Percentiles rank a stretch among this genome's conserved stretches.
Evolutionary conservation across 306 rosid species (phyloP).

Genomic region (Pueraria montana): DNA sequence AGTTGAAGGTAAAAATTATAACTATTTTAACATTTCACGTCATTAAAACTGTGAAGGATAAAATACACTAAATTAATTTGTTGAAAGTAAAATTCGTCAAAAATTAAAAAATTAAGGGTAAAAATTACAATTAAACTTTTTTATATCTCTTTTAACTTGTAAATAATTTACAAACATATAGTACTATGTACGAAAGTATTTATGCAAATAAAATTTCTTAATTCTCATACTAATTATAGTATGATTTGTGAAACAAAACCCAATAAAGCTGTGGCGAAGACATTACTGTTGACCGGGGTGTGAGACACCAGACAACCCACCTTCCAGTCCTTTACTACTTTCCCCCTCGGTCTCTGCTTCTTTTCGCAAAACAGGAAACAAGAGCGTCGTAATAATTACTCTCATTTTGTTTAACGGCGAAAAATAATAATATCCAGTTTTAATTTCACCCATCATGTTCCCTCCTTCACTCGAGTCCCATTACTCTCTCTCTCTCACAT

Average conservation of each 20-base stretch:
- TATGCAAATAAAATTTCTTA: too few species aligned
- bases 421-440: neutral
- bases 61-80: too few species aligned
- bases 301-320: slow-evolving; percentile 50
- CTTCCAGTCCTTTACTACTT: slow-evolving; percentile 41
- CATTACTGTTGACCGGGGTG: neutral
- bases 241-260: neutral
- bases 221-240: too few species aligned
- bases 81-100: too few species aligned
- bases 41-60: too few species aligned
- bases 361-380: slow-evolving; percentile 45
- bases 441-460: slow-evolving; percentile 35
- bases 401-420: slow-evolving; percentile 42
- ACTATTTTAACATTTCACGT: too few species aligned
- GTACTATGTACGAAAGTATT: too few species aligned
- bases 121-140: too few species aligned
- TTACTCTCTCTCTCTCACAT: neutral
- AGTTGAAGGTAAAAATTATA: too few species aligned
- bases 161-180: too few species aligned
- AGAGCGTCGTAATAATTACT: slow-evolving; percentile 37
- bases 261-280: slow-evolving; percentile 16
- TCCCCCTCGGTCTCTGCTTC: slow-evolving; percentile 44
- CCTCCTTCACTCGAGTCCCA: neutral
- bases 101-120: too few species aligned
- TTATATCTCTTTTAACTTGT: too few species aligned